Base-by-base conservation (phyloP, 2,329 filamentous ascomycete genomes). In the Fusarium avenaceum region DNA sequence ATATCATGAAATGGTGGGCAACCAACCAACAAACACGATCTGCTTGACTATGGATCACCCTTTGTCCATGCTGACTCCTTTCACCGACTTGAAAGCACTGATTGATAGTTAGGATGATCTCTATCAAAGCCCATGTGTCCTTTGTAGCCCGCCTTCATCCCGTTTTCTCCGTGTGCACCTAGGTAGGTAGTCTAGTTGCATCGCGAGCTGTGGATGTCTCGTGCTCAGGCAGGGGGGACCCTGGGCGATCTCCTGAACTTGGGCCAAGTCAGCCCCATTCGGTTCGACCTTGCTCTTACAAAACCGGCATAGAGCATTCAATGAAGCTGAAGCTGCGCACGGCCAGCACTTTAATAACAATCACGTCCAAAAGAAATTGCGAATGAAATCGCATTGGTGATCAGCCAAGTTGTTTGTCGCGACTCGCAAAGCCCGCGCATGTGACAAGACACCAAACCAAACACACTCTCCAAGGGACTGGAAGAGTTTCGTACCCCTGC, bases 401-500 rank as follows among this genome's bases (percentile, higher is more conserved):
- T 54, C 47, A 54, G 48, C 49, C 53, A 52, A 51, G 53, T 48
- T 58, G 57, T 53, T 46, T 33, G 38, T 54, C 38, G 45, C 46
- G 32, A 66, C 22, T 54, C 38, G 45, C 46, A 35, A 66, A 26
- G 22, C 32, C 20, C 14, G 51, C 30, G 43, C 53, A 56, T 42
- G 46, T 55, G 30, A 57, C 43, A 40, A 33, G 22, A 45, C 24
- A 49, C 20, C 40, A 65, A 17, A 50, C 9, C 24, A 24, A 24
- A 24, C 24, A 24, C 24, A 24, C 39, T 50, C 42, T 55, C 53
- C 45, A 65, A 58, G 33, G 42, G 35, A 52, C 55, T 57, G 62
- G 48, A 49, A 47, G 47, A 49, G 72, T 74, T 74, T 69, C 65
- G 59, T 24, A 72, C 53, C 72, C 72, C 56, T 74, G 70, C 54